phyloP scores from a whole-genome alignment of 305 asterid genomes.

The Plantago lanceolata region DNA sequence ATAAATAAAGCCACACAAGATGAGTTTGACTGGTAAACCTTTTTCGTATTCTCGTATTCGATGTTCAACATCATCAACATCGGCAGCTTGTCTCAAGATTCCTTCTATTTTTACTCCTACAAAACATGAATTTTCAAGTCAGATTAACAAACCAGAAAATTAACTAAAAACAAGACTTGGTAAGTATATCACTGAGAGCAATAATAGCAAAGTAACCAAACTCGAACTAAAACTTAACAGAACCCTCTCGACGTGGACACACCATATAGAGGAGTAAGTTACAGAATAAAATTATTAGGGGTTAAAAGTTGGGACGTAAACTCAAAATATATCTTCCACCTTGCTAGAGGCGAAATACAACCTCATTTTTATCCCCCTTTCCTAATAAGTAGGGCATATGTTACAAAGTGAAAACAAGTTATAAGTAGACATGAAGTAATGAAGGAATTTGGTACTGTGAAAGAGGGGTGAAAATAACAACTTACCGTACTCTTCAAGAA shows the following conservation, averaged over 20 bases:
- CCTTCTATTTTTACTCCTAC: constrained; percentile 90
- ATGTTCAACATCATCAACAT: constrained; percentile 90
- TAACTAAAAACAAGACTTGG: not conserved
- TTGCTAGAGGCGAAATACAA: too few relatives aligned
- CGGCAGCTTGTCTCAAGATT: constrained; percentile 97
- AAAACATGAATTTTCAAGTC: constrained; percentile 27
- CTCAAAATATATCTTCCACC: too few relatives aligned
- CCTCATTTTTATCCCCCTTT: too few relatives aligned
- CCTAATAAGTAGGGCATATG: too few relatives aligned
- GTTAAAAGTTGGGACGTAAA: too few relatives aligned
- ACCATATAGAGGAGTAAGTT: not conserved
- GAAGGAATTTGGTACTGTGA: not conserved
- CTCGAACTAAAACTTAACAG: too few relatives aligned
- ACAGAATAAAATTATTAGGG: too few relatives aligned
- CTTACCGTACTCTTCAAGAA: constrained; percentile 86
- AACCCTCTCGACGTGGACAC: too few relatives aligned
- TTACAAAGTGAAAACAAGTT: too few relatives aligned
- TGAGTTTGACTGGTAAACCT: constrained; percentile 44
- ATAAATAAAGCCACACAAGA: constrained; percentile 1
- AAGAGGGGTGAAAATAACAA: constrained; percentile 13
- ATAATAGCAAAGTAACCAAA: not conserved
- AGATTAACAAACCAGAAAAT: constrained; percentile 22
- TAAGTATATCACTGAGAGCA: not conserved
- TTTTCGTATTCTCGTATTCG: constrained; percentile 92
- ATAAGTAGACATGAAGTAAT: too few relatives aligned